Evolutionary conservation across 1,284 basidiomycete species (phyloP).

Genomic region (Rhodofomes roseus): DNA sequence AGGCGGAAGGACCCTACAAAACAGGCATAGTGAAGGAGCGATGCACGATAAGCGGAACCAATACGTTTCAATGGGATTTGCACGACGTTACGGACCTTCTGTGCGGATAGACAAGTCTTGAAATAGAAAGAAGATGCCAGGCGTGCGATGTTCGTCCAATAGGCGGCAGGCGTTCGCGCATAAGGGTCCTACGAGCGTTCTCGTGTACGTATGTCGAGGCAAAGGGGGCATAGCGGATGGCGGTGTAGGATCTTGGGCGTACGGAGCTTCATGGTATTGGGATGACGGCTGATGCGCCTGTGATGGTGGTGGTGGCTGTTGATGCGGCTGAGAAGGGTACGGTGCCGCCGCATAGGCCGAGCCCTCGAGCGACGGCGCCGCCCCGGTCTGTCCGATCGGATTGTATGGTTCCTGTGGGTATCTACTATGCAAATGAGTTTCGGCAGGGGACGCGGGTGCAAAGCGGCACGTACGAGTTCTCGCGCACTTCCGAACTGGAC

Average conservation of each 20-base stretch:
- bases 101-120: conserved; percentile 86
- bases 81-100: conserved; percentile 51
- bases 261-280: conserved; percentile 24
- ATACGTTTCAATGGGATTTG: conserved; percentile 11
- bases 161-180: conserved; percentile 82
- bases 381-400: conserved; percentile 14
- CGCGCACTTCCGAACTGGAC: conserved; percentile 23
- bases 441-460: conserved; percentile 22
- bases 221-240: conserved; percentile 38
- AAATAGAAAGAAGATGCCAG: conserved; percentile 86
- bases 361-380: conserved; percentile 25
- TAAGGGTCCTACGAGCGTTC: conserved; percentile 85
- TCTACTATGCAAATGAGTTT: conserved; percentile 22
- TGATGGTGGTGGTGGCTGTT: conserved; percentile 19
- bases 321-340: conserved; percentile 29
- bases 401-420: conserved; percentile 34
- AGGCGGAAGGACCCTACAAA: conserved; percentile 67
- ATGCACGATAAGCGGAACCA: conserved; percentile 19
- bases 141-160: conserved; percentile 76
- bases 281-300: conserved; percentile 20
- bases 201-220: conserved; percentile 69
- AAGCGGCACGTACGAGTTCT: conserved; percentile 22
- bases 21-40: conserved; percentile 13
- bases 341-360: conserved; percentile 35
- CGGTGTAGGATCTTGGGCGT: conserved; percentile 30